phyloP scores from a whole-genome alignment of 169 alveolate genomes.

The Neospora caninum region DNA sequence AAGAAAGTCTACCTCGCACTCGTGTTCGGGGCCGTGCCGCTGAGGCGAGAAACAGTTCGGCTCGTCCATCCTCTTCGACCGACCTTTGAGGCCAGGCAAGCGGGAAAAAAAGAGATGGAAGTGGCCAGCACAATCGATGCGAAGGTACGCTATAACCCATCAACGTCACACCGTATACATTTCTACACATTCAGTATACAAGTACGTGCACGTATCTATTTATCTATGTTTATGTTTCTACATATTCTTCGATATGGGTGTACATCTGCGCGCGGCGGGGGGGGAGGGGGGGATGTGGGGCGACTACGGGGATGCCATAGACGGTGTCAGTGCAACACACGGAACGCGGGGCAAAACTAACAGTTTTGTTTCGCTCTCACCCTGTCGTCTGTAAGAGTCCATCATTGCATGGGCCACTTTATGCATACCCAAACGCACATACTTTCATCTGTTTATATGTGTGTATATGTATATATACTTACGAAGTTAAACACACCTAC shows the following conservation, averaged over 20 bases:
- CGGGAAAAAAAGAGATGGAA: background rate
- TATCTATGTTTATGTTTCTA: background rate
- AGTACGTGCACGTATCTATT: background rate
- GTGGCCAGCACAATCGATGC: background rate
- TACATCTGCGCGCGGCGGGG: background rate
- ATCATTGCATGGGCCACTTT: no score
- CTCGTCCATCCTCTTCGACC: background rate
- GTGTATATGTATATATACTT: background rate
- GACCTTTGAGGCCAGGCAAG: background rate
- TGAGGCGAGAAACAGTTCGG: background rate
- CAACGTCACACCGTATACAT: background rate
- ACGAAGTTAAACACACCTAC: background rate
- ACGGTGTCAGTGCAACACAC: no score
- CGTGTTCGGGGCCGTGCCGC: constrained; percentile 10
- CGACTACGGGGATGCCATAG: no score
- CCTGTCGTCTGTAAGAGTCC: no score
- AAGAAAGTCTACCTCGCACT: constrained; percentile 28
- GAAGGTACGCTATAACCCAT: background rate
- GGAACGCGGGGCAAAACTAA: no score
- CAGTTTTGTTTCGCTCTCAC: no score
- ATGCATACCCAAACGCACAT: background rate
- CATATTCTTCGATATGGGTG: background rate
- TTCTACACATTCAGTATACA: background rate
- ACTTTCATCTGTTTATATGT: background rate
- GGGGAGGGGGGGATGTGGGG: no score